These are phyloP conservation scores for Zychaea mexicana DNA, from an alignment of 371 early-diverging fungal genomes.

Conservation along the genomic window DNA sequence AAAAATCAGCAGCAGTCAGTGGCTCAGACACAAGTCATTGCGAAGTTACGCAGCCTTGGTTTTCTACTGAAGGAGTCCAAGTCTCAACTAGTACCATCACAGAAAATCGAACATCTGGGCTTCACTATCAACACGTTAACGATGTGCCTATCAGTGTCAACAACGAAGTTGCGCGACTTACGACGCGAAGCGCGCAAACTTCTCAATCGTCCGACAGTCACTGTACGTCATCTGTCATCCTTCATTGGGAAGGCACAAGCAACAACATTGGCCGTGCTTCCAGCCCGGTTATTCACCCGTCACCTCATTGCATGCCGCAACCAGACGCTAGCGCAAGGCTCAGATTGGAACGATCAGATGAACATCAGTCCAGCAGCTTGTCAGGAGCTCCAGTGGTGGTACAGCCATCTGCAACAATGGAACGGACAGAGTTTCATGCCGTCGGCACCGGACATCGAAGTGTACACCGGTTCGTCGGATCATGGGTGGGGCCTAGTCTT, in stretches of 20 bases:
- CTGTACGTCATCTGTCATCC: conserved; percentile 15
- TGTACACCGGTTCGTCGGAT: conserved; percentile 32
- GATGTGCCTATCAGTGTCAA: conserved; percentile 16
- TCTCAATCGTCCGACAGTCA: neutral
- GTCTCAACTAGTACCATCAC: conserved; percentile 13
- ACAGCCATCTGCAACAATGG: conserved; percentile 13
- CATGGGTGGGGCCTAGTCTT: conserved; percentile 26
- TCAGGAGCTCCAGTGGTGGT: conserved; percentile 29
- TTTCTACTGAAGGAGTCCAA: conserved; percentile 24
- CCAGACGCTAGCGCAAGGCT: neutral
- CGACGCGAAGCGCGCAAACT: conserved; percentile 10
- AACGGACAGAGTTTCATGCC: conserved; percentile 29
- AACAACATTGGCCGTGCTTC: conserved; percentile 23
- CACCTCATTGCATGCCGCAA: conserved; percentile 8
- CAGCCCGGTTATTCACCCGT: conserved; percentile 19
- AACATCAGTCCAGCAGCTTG: neutral
- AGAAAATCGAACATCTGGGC: conserved; percentile 20
- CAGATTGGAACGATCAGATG: neutral
- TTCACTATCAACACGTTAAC: conserved; percentile 14
- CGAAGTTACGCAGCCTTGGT: conserved; percentile 16
- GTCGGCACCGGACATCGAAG: conserved; percentile 8
- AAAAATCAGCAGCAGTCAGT: neutral
- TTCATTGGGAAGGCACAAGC: conserved; percentile 32
- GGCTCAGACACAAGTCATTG: neutral
- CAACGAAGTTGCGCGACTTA: conserved; percentile 14